Evolutionary conservation across 441 rosid species (phyloP).

Genomic region (Gossypium davidsonii): DNA sequence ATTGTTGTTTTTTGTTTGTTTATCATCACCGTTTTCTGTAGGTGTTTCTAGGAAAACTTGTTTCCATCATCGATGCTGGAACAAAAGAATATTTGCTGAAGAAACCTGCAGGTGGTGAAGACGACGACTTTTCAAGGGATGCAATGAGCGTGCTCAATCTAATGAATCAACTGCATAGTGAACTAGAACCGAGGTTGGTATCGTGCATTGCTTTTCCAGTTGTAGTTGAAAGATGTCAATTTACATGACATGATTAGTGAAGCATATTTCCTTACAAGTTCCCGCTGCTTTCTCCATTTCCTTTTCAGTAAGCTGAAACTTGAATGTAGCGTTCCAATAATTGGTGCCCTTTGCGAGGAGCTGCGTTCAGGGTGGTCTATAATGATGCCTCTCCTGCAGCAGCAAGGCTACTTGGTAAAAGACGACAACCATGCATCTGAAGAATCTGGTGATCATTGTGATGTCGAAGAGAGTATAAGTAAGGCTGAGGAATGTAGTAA

Average conservation of each 20-base stretch:
- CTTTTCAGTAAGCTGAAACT: constrained; percentile 11
- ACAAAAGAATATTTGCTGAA: neutral
- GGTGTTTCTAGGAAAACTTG: constrained; percentile 11
- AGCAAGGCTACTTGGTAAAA: neutral
- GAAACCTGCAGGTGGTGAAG: neutral
- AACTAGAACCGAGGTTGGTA: constrained; percentile 24
- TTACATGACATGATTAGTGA: neutral
- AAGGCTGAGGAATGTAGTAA: neutral
- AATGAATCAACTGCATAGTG: constrained; percentile 16
- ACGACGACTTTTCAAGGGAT: neutral
- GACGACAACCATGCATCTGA: neutral
- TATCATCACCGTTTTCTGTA: neutral
- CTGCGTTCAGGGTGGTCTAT: constrained; percentile 19
- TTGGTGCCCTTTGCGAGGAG: constrained; percentile 9
- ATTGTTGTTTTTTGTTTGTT: neutral
- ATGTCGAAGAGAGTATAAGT: neutral
- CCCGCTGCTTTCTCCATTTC: neutral
- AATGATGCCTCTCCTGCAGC: constrained; percentile 13
- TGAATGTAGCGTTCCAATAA: neutral
- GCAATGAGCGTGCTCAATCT: constrained; percentile 20
- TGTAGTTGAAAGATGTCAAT: neutral
- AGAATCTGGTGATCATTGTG: neutral
- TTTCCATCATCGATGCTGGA: constrained; percentile 11
- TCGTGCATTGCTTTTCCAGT: neutral
- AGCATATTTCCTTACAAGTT: neutral